Percentiles rank a stretch among this genome's conserved stretches.
These are phyloP conservation scores for Aspergillus sparsus DNA, from an alignment of 495 filamentous ascomycete species.

Conservation along the genomic window DNA sequence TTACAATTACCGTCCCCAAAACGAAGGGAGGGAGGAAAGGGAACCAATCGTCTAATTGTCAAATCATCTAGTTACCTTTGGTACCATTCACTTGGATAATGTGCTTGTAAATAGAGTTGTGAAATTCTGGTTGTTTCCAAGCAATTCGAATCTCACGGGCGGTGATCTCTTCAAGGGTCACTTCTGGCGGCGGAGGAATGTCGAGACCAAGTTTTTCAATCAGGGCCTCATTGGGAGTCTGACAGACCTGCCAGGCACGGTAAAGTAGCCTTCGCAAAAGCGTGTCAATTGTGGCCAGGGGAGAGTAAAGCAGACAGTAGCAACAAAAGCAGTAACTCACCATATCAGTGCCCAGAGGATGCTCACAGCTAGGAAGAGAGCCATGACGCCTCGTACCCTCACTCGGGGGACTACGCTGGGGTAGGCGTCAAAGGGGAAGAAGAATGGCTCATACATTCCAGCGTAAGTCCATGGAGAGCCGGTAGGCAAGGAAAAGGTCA, in stretches of 20 bases:
- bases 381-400: constrained; percentile 53
- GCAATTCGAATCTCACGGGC: constrained; percentile 85
- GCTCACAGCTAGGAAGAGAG: constrained; percentile 51
- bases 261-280: constrained; percentile 64
- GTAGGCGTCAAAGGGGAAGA: constrained; percentile 51
- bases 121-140: constrained; percentile 79
- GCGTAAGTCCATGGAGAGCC: constrained; percentile 43
- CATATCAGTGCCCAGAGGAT: constrained; percentile 55
- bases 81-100: constrained; percentile 91
- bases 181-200: constrained; percentile 83
- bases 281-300: not conserved
- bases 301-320: not conserved
- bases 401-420: constrained; percentile 50
- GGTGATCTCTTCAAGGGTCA: constrained; percentile 88
- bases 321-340: constrained; percentile 33
- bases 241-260: constrained; percentile 80
- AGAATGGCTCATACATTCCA: constrained; percentile 54
- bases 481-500: constrained; percentile 22
- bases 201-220: constrained; percentile 90
- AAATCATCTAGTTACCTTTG: constrained; percentile 60
- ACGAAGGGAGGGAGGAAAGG: not conserved
- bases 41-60: not conserved
- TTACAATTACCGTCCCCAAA: not conserved
- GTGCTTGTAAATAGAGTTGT: constrained; percentile 79
- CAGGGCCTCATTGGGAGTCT: constrained; percentile 86